Conservation (phyloP, 805 yeast genomes). For the Candida dajiaensis region DNA sequence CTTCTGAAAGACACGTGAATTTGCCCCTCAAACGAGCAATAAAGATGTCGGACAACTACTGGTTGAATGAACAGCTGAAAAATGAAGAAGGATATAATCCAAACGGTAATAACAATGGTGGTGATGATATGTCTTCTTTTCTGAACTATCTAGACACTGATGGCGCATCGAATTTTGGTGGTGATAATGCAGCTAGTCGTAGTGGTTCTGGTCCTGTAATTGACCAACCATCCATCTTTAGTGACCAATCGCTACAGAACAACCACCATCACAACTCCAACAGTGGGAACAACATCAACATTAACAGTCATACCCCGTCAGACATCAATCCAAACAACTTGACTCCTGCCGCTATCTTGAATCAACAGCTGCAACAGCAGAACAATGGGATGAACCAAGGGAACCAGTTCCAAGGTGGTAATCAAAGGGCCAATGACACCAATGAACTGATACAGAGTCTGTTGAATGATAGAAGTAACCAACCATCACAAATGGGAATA, state of each 20-base stretch:
- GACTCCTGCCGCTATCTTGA: slow-evolving; percentile 19
- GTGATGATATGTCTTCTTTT: slow-evolving; percentile 38
- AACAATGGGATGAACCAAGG: slow-evolving; percentile 10
- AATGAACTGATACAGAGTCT: slow-evolving; percentile 19
- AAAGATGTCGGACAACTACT: slow-evolving; percentile 23
- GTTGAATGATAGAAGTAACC: slow-evolving; percentile 28
- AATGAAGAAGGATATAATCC: slow-evolving; percentile 18
- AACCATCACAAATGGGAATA: slow-evolving; percentile 10
- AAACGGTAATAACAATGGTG: slow-evolving; percentile 17
- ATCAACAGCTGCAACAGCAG: slow-evolving; percentile 13
- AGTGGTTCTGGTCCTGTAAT: neutral
- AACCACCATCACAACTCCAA: slow-evolving; percentile 2
- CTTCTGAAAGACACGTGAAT: neutral
- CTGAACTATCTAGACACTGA: slow-evolving; percentile 41
- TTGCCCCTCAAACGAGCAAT: neutral
- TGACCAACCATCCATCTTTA: slow-evolving; percentile 2
- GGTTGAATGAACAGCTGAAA: slow-evolving; percentile 23
- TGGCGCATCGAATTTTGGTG: slow-evolving; percentile 3
- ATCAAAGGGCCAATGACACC: slow-evolving; percentile 18
- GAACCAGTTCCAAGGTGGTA: slow-evolving; percentile 13
- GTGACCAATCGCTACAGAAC: slow-evolving; percentile 4
- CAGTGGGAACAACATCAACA: slow-evolving; percentile 21
- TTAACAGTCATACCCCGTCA: neutral
- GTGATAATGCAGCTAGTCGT: neutral
- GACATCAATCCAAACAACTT: slow-evolving; percentile 4